Evolutionary conservation across 345 rosid species (phyloP).

Genomic region (Eucalyptus microcorys): DNA sequence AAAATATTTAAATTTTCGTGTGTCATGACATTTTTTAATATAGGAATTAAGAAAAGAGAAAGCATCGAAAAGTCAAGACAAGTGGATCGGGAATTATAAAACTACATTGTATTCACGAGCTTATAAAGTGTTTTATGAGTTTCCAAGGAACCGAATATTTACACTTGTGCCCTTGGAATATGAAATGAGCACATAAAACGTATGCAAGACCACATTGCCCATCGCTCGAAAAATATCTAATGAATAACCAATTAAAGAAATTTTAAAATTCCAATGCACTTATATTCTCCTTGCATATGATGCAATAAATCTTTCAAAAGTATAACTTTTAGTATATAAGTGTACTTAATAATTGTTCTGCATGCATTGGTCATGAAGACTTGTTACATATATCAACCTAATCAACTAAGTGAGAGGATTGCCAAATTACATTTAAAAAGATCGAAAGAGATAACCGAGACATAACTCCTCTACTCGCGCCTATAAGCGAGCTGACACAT

Average conservation of each 20-base stretch:
- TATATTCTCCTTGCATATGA: background rate
- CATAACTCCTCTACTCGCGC: background rate
- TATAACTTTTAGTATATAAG: background rate
- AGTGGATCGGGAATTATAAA: background rate
- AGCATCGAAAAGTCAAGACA: background rate
- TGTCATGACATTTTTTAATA: background rate
- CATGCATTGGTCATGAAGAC: background rate
- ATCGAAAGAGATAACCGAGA: background rate
- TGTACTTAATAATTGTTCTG: background rate
- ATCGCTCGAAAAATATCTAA: background rate
- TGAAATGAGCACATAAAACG: background rate
- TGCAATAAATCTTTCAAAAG: background rate
- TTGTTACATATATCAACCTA: background rate
- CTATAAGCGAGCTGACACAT: background rate
- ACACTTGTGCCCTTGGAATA: background rate
- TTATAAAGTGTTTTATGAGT: background rate
- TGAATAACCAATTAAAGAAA: background rate
- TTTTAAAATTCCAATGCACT: background rate
- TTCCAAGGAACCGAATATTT: background rate
- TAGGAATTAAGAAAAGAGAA: background rate
- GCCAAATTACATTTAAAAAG: background rate
- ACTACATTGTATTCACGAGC: background rate
- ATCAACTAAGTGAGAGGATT: background rate
- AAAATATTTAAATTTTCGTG: background rate
- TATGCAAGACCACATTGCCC: background rate